Conservation (phyloP, 2,329 filamentous ascomycete genomes). For the Bertia moriformis region DNA sequence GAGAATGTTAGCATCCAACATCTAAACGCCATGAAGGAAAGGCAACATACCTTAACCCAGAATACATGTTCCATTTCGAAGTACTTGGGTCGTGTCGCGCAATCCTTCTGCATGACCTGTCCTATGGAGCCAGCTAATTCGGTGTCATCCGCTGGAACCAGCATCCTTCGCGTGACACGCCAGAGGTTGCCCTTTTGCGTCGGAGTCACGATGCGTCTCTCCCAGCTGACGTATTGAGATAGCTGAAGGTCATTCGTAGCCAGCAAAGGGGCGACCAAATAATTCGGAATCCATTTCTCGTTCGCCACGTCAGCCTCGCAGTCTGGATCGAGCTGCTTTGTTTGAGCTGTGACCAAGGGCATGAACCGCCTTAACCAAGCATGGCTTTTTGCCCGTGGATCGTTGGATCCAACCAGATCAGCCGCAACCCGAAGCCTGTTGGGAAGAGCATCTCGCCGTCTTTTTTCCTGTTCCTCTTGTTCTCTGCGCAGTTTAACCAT, state of each 20-base stretch:
- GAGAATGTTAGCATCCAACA: background rate
- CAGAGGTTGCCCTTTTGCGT: slow-evolving; percentile 27
- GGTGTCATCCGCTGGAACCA: slow-evolving; percentile 23
- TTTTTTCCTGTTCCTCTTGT: slow-evolving; percentile 4
- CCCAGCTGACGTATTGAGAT: slow-evolving; percentile 28
- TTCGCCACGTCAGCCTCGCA: slow-evolving; percentile 18
- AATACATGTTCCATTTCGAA: slow-evolving; percentile 31
- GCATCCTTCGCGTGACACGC: slow-evolving; percentile 26
- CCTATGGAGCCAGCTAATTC: slow-evolving; percentile 18
- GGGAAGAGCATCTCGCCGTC: slow-evolving; percentile 13
- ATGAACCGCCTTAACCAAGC: slow-evolving; percentile 27
- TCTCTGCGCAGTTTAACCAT: slow-evolving; percentile 11
- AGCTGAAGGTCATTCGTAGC: slow-evolving; percentile 31
- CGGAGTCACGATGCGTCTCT: slow-evolving; percentile 23
- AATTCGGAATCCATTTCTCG: slow-evolving; percentile 31
- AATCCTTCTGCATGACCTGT: slow-evolving; percentile 21
- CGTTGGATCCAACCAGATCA: slow-evolving; percentile 23
- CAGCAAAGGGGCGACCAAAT: slow-evolving; percentile 28
- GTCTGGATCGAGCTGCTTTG: slow-evolving; percentile 21
- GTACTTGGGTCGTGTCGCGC: slow-evolving; percentile 27
- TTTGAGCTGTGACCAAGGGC: slow-evolving; percentile 25
- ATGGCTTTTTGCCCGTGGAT: slow-evolving; percentile 21
- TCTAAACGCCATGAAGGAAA: background rate
- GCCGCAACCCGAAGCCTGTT: slow-evolving; percentile 25
- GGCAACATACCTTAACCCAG: slow-evolving; percentile 27